Conservation (phyloP, 2,329 filamentous ascomycete genomes). For the Microdochium bolleyi region DNA sequence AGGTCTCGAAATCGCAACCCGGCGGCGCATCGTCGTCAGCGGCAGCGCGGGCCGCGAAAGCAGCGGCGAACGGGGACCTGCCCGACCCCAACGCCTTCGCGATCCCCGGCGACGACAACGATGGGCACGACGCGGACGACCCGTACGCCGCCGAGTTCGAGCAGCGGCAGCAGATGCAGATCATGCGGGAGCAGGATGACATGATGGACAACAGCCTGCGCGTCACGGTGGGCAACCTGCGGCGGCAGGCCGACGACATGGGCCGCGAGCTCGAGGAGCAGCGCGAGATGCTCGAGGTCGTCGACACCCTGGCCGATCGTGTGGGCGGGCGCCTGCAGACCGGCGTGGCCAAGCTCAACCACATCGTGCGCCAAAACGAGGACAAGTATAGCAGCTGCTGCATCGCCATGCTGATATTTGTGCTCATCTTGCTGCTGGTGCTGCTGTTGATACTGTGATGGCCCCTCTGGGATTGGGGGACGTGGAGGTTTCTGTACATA, state of each 20-base stretch:
- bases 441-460: constrained; percentile 56
- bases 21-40: constrained; percentile 21
- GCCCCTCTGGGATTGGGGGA: not conserved
- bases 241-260: constrained; percentile 91
- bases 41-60: constrained; percentile 18
- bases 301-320: constrained; percentile 77
- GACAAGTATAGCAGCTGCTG: constrained; percentile 84
- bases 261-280: constrained; percentile 94
- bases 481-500: not conserved
- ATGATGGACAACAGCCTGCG: constrained; percentile 81
- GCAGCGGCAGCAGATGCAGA: constrained; percentile 80
- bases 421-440: constrained; percentile 79
- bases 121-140: constrained; percentile 35
- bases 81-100: constrained; percentile 50
- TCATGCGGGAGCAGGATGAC: constrained; percentile 93
- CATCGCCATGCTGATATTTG: constrained; percentile 80
- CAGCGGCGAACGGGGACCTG: constrained; percentile 31
- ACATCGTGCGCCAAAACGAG: constrained; percentile 84
- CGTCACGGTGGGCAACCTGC: constrained; percentile 81
- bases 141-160: constrained; percentile 76
- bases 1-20: constrained; percentile 57
- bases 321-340: constrained; percentile 79
- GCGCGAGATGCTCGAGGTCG: constrained; percentile 75
- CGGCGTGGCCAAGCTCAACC: constrained; percentile 78
- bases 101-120: constrained; percentile 34